Conservation (phyloP, 2,329 filamentous ascomycete species). For the Trichoderma lentiforme region DNA sequence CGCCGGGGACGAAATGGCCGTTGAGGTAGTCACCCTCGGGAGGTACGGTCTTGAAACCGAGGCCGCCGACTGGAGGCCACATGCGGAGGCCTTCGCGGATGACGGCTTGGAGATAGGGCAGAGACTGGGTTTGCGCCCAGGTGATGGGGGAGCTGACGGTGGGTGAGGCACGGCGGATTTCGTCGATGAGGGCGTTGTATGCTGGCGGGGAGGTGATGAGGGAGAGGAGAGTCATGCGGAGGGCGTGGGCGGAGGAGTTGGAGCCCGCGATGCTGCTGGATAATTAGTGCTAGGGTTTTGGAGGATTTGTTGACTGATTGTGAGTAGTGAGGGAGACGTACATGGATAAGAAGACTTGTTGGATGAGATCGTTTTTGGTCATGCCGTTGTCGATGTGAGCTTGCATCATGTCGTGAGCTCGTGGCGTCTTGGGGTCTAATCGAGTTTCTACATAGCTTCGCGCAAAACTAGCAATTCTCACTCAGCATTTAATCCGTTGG, state of each 20-base stretch:
- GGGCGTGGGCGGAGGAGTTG: slow-evolving; percentile 55
- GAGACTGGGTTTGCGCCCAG: slow-evolving; percentile 45
- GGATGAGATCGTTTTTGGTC: slow-evolving; percentile 17
- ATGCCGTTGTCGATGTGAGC: slow-evolving; percentile 28
- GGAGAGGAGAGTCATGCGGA: slow-evolving; percentile 51
- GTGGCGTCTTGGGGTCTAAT: slow-evolving; percentile 21
- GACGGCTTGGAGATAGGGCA: slow-evolving; percentile 56
- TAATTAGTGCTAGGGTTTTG: not conserved
- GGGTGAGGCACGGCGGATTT: slow-evolving; percentile 43
- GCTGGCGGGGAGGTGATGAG: slow-evolving; percentile 45
- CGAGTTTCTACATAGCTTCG: slow-evolving; percentile 25
- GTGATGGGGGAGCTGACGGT: slow-evolving; percentile 37
- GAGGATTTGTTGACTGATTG: not conserved
- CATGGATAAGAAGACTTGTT: slow-evolving; percentile 19
- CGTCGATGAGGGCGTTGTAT: slow-evolving; percentile 38
- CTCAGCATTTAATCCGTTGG: not conserved
- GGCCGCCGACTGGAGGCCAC: slow-evolving; percentile 50
- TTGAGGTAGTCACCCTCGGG: slow-evolving; percentile 50
- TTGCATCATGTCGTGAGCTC: slow-evolving; percentile 22
- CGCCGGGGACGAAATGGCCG: slow-evolving; percentile 49
- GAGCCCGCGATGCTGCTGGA: slow-evolving; percentile 52
- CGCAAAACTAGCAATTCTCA: slow-evolving; percentile 16
- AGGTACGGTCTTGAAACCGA: slow-evolving; percentile 54
- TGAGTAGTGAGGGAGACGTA: not conserved
- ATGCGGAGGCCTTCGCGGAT: slow-evolving; percentile 55